Evolutionary conservation across 768 basidiomycete genomes (phyloP), one percentile per base, ranked within the genome.

Genomic region (Strobilomyces confusus): DNA sequence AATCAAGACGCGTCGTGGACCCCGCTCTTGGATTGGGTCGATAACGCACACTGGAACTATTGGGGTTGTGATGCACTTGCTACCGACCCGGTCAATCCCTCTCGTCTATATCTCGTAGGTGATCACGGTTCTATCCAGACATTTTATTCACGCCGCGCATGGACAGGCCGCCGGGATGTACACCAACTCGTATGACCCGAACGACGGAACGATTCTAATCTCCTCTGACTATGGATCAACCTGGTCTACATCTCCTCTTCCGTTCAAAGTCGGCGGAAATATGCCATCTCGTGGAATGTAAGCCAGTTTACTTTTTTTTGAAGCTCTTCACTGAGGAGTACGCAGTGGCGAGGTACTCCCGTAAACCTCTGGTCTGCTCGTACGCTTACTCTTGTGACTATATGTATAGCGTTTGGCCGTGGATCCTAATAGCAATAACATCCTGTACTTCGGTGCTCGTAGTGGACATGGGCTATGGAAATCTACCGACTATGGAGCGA

Each of bases 401-500:
- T 32, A 32, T 42, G 26, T 13, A 36, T 29, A 85, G 81, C 78
- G 84, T 47, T 75, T 86, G 30, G 80, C 73, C 11, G 69, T 87
- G 37, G 84, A 86, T 58, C 85, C 84, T 6, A 79, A 84, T 64
- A 74, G 73, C 56, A 83, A 84, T 63, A 75, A 74, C 26, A 77
- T 85, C 48, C 64, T 87, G 5, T 83, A 76, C 69, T 84, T 86
- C 52, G 84, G 83, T 54, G 82, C 84, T 7, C 74, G 81, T 32
- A 79, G 79, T 52, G 85, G 85, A 7, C 75, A 84, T 46, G 84
- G 85, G 5, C 71, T 86, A 15, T 86, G 80, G 79, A 86, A 83
- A 63, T 84, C 83, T 5, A 81, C 80, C 0, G 69, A 86, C 58
- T 81, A 71, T 51, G 85, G 82, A 5, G 69, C 60, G 1, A 79